Evolutionary conservation across 805 yeast genomes (phyloP), one percentile per base, ranked within the genome.

Genomic region (Candida silvicultrix): DNA sequence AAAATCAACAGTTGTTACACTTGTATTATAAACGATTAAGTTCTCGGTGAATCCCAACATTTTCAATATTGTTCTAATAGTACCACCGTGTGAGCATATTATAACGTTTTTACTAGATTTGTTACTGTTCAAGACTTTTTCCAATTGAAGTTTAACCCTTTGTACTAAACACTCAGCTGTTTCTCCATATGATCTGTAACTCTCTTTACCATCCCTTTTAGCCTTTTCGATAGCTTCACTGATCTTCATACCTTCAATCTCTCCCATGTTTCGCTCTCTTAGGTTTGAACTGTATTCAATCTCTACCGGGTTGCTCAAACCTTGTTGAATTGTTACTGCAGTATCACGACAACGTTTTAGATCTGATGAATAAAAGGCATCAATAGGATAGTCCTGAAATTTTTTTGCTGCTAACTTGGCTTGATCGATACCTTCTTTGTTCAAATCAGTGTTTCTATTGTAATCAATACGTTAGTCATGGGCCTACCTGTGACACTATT

Each of bases 41-140:
- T 66, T 62, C 43, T 78, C 67, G 2, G 67, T 71, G 5, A 62
- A 55, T 42, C 78, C 64, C 38, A 84, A 65, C 59, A 80, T 70
- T 49, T 75, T 74, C 36, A 78, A 59, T 34, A 82, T 71, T 25
- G 80, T 75, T 40, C 87, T 75, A 16, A 88, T 81, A 2, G 85
- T 84, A 9, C 95, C 95, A 19, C 96, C 96, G 60, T 88, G 96
- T 14, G 89, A 78, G 46, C 88, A 78, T 19, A 86, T 48, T 14
- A 81, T 67, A 2, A 84, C 73, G 54, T 85, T 85, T 42, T 63
- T 64, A n/a, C 47, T 49, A 1, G 47, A 58, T 21, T 63, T 62
- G 2, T 65, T 56, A 0, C 66, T 67, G 10, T 68, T 64, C 4
- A 80, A 58, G 0, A 77, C 63, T 1, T 48, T 43, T 20, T 69